Conservation (phyloP, 768 basidiomycete genomes). For the Termitomyces sp. region DNA sequence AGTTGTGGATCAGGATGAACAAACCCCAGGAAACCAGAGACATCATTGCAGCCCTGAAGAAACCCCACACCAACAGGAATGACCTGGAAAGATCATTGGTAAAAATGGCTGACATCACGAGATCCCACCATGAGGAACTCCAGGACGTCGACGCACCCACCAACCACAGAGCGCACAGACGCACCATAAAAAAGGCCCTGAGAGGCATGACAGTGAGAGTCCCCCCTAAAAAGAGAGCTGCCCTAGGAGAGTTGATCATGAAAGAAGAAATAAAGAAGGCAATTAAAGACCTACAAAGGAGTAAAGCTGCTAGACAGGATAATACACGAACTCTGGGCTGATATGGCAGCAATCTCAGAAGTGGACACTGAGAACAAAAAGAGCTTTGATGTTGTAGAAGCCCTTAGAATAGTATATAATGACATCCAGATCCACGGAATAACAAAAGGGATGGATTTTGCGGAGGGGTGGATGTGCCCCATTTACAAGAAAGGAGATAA, state of each 20-base stretch:
- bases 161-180: neutral
- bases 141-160: neutral
- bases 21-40: conserved; percentile 10
- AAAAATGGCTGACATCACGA: conserved; percentile 3
- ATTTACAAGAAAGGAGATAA: conserved; percentile 7
- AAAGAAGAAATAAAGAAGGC: no score
- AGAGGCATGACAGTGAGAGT: neutral
- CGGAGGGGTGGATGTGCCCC: conserved; percentile 5
- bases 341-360: no score
- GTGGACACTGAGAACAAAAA: neutral
- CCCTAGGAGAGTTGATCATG: no score
- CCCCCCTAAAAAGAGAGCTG: no score
- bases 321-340: no score
- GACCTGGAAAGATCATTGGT: neutral
- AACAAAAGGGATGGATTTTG: conserved; percentile 20
- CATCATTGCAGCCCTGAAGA: neutral
- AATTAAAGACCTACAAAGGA: no score
- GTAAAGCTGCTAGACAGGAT: no score
- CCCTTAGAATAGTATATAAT: conserved; percentile 8
- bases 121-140: neutral
- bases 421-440: conserved; percentile 12
- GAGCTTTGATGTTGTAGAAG: conserved; percentile 9
- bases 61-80: neutral
- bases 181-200: neutral
- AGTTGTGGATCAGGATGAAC: neutral